Evolutionary conservation across 371 early-diverging fungal genomes (phyloP), one percentile per base, ranked within the genome.

Genomic region (Zychaea mexicana): DNA sequence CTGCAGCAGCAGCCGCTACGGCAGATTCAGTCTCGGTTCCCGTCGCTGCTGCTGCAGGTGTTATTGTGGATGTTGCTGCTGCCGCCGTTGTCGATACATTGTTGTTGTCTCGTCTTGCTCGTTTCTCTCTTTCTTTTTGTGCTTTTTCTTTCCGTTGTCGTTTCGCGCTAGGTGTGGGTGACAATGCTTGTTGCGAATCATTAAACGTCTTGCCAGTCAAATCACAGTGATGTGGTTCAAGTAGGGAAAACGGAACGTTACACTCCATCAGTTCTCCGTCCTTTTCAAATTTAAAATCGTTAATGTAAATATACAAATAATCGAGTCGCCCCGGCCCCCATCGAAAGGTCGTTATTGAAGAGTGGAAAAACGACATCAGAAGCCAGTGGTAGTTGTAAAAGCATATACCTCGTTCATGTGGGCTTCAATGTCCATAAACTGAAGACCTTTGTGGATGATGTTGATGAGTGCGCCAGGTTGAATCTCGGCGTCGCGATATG

Each of bases 381-480:
- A 32, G 24, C 17, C 13, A 21, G 54, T 53, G 22, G 9, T 60
- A 27, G 15, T n/a, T 57, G 19, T 36, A 10, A 38, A 10, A 17
- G 30, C 19, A 30, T 30, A 45, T 68, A 91, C 95, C 77, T 91
- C 88, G 53, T 88, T 86, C 57, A 91, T 77, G 65, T 96, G 96
- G 1, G 86, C 77, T 74, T 96, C 96, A 60, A 96, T 87, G 60
- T 95, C 94, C 80, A 89, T 83, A 72, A 96, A 97, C 69, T 92
- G 93, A 31, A 98, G 82, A 0, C 96, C 98, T 72, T 96, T 96
- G 64, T 97, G 97, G 61, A 97, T 82, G 12, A 95, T 82, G 67
- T 81, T 86, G 39, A 98, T 90, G 28, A 98, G 84, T 6, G 90
- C 88, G 6, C 98, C 98, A 24, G 95, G 94, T 45, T 85, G 85